Evolutionary conservation across 176 grass and related monocot genomes (phyloP).

Genomic region (Stipa capillata): DNA sequence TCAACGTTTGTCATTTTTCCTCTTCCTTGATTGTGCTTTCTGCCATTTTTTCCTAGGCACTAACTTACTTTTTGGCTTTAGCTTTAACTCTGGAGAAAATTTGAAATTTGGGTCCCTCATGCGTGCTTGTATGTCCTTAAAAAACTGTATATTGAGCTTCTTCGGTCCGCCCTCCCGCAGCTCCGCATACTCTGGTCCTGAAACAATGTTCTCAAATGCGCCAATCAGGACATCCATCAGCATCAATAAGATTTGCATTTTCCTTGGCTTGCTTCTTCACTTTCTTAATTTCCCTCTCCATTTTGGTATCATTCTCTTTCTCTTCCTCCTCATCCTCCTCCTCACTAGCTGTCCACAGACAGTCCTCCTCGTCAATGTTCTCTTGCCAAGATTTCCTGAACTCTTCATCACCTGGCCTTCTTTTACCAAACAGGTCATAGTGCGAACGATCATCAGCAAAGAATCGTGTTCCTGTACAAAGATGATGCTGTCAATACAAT

Average conservation of each 20-base stretch:
- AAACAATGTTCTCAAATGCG: conserved; percentile 92
- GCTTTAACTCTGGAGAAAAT: conserved; percentile 80
- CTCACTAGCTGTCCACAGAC: conserved; percentile 88
- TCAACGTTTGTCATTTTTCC: conserved; percentile 82
- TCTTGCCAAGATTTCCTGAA: conserved; percentile 86
- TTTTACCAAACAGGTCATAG: conserved; percentile 77
- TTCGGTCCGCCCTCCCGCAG: conserved; percentile 80
- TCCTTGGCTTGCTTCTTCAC: conserved; percentile 62
- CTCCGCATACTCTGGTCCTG: conserved; percentile 81
- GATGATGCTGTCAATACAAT: neutral
- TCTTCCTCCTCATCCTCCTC: conserved; percentile 58
- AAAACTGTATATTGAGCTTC: conserved; percentile 92
- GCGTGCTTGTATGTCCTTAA: conserved; percentile 84
- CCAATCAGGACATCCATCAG: conserved; percentile 90
- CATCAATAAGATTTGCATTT: conserved; percentile 78
- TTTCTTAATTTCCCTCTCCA: conserved; percentile 86
- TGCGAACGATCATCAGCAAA: conserved; percentile 42
- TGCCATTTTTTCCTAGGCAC: conserved; percentile 96
- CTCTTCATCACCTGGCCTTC: conserved; percentile 71
- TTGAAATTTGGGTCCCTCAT: conserved; percentile 94
- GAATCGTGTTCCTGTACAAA: conserved; percentile 43
- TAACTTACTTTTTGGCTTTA: conserved; percentile 88
- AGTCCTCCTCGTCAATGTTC: conserved; percentile 80
- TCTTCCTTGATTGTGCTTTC: conserved; percentile 71
- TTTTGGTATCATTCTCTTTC: conserved; percentile 45